Conservation (phyloP, 306 rosid genomes). For the Malus sylvestris region DNA sequence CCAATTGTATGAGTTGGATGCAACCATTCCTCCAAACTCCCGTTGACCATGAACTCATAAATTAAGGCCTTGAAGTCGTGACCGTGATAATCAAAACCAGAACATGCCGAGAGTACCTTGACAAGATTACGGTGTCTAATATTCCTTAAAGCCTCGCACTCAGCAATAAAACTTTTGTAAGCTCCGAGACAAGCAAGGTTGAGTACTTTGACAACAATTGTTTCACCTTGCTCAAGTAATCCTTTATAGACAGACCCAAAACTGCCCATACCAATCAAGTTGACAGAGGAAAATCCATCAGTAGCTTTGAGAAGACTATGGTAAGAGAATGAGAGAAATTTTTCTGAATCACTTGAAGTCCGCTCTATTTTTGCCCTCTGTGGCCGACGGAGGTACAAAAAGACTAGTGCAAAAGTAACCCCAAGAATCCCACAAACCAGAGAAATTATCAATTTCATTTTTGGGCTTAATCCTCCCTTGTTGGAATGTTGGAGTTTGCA, state of each 20-base stretch:
- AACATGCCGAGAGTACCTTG: slow-evolving; percentile 29
- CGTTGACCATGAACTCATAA: slow-evolving; percentile 34
- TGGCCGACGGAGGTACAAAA: background rate
- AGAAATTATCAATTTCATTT: background rate
- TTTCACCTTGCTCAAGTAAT: background rate
- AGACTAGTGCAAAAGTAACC: background rate
- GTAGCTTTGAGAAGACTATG: background rate
- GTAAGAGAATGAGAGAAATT: background rate
- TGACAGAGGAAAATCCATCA: slow-evolving; percentile 12
- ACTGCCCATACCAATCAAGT: slow-evolving; percentile 17
- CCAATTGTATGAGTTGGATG: background rate
- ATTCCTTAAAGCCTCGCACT: slow-evolving; percentile 25
- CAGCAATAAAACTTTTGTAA: slow-evolving; percentile 26
- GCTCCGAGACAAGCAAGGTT: slow-evolving; percentile 28
- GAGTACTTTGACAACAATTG: slow-evolving; percentile 32
- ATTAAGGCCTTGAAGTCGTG: slow-evolving; percentile 33
- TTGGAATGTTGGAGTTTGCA: background rate
- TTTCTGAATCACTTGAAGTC: background rate
- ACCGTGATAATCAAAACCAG: background rate
- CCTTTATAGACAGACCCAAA: slow-evolving; percentile 10
- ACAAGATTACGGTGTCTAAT: slow-evolving; percentile 39
- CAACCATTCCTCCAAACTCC: slow-evolving; percentile 28
- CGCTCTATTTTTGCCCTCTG: background rate
- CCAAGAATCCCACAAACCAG: background rate
- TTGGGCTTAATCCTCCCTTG: background rate